phyloP scores from a whole-genome alignment of 2,329 filamentous ascomycete genomes.

The Penicillium vulpinum region DNA sequence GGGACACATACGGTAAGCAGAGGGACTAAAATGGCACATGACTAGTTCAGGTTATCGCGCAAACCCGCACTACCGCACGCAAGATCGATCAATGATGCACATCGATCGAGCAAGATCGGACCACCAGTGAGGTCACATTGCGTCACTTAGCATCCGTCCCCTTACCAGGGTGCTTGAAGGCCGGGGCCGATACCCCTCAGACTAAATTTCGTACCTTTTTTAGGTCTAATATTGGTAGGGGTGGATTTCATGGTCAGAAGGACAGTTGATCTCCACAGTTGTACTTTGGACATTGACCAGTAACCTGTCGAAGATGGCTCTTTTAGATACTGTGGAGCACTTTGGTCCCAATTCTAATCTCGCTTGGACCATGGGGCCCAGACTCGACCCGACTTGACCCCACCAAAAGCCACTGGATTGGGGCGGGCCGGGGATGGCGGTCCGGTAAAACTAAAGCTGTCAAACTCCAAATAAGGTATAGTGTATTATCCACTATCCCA shows the following conservation, averaged over 20 bases:
- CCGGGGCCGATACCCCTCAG: background rate
- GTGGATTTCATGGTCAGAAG: constrained; percentile 11
- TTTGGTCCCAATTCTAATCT: background rate
- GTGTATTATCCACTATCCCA: constrained; percentile 7
- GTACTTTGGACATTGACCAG: constrained; percentile 2
- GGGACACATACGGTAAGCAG: constrained; percentile 9
- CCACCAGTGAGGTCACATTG: background rate
- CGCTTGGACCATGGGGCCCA: constrained; percentile 7
- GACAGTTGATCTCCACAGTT: background rate
- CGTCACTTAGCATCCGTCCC: too few relatives aligned
- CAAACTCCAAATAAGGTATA: constrained; percentile 11
- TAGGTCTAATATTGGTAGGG: constrained; percentile 1
- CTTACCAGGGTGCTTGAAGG: too few relatives aligned
- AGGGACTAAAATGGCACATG: constrained; percentile 3
- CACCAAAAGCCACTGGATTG: background rate
- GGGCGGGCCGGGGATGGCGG: constrained; percentile 23
- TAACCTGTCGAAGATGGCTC: background rate
- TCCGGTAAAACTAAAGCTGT: constrained; percentile 24
- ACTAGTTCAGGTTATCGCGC: constrained; percentile 11
- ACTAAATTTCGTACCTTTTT: background rate
- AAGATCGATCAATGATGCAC: constrained; percentile 26
- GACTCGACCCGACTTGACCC: constrained; percentile 1
- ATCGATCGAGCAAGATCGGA: constrained; percentile 22
- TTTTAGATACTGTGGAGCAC: background rate
- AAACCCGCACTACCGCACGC: constrained; percentile 5